Percentiles rank a stretch among this genome's conserved stretches.
phyloP scores from a whole-genome alignment of 441 rosid species.

The Corymbia calophylla region DNA sequence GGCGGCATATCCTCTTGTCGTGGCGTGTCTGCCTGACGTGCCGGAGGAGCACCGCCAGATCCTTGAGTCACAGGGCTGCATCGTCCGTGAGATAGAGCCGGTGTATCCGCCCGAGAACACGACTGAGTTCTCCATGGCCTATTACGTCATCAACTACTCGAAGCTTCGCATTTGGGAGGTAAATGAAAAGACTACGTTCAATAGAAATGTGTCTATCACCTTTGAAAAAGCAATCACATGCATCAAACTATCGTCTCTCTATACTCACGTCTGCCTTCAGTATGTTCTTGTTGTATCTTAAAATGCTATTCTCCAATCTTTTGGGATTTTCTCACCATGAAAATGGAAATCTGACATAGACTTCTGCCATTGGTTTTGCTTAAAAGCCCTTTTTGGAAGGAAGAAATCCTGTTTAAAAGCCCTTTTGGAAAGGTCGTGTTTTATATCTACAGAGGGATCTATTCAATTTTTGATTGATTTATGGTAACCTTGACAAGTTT shows the following conservation, averaged over 20 bases:
- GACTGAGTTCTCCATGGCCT: conserved; percentile 52
- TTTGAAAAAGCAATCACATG: not conserved
- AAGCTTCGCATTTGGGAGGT: conserved; percentile 85
- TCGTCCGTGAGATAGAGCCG: conserved; percentile 60
- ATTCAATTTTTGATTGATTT: not conserved
- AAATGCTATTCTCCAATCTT: not conserved
- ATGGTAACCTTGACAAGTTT: not conserved
- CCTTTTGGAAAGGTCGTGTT: not conserved
- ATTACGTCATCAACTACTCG: conserved; percentile 66
- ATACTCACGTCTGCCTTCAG: not conserved
- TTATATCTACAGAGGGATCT: not conserved
- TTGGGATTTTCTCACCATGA: not conserved
- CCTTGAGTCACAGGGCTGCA: conserved; percentile 59
- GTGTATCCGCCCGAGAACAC: conserved; percentile 48
- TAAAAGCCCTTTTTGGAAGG: not conserved
- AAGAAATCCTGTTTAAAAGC: not conserved
- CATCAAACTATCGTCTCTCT: not conserved
- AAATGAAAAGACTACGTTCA: not conserved
- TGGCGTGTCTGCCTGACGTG: conserved; percentile 61
- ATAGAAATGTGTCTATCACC: not conserved
- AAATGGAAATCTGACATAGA: not conserved
- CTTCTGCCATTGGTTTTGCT: not conserved
- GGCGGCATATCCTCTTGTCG: conserved; percentile 59
- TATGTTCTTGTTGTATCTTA: not conserved
- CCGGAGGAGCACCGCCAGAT: conserved; percentile 66